Base-by-base conservation (phyloP, 225 moss, liverwort and hornwort genomes). In the Asterella californica region DNA sequence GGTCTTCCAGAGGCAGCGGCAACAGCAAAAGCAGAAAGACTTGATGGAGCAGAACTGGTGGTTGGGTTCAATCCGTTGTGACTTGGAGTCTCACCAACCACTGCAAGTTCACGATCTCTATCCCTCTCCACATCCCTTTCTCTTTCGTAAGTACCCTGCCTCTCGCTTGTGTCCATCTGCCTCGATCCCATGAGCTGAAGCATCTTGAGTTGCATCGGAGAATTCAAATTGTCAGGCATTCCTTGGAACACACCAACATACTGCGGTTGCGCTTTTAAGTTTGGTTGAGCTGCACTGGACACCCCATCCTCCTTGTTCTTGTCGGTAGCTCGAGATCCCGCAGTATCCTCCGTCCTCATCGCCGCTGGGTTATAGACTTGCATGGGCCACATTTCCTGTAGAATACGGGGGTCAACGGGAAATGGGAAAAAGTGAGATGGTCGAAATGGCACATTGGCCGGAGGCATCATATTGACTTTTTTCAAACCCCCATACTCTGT, bases 311-410 rank as follows among this genome's bases (percentile, higher is more conserved):
- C 86, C 55, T 68, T 81, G 81, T 73, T 49, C 75, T 68, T 83
- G 47, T 88, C 87, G 21, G 22, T 73, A 19, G 80, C 86, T 79
- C 84, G 77, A 61, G 54, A 48, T 55, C 77, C 72, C 29, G 79
- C 73, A 0, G 81, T 72, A 4, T 88, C 88, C 48, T 88, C 88
- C 2, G 80, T 73, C 47, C 85, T 81, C 80, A 82, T 72, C 5
- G 77, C 74, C 48, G 81, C 54, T 22, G 83, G 45, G 10, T 79
- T 78, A 78, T 77, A 83, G 18, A 81, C 8, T 21, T 81, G 85
- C 38, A 88, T 9, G 11, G 86, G 86, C 85, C 85, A 88, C 61
- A 88, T 82, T 36, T 87, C 87, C 27, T 86, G 83, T 37, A 88
- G 75, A 47, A 86, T 42, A 52, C 88, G 53, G 29, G 88, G 84